Evolutionary conservation across 2,329 filamentous ascomycete species (phyloP).

Genomic region (Stachybotrys elegans): DNA sequence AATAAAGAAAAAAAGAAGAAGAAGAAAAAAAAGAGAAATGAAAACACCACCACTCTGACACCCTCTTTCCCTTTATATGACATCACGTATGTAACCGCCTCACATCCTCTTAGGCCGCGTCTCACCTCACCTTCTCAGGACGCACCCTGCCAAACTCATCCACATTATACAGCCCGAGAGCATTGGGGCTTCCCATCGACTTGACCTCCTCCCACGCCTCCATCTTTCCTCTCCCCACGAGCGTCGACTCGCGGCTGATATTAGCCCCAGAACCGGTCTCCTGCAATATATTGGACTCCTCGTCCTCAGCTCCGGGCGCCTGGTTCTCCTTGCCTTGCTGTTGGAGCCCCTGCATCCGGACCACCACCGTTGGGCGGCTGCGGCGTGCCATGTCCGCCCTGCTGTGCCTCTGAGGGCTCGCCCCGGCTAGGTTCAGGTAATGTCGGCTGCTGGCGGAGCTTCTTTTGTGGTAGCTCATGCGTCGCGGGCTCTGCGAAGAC

Average conservation of each 20-base stretch:
- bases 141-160: constrained; percentile 40
- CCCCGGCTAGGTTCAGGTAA: constrained; percentile 40
- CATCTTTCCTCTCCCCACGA: neutral
- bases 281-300: neutral
- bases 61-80: neutral
- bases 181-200: constrained; percentile 28
- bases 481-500: constrained; percentile 32
- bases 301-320: constrained; percentile 9
- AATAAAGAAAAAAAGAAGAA: constrained; percentile 3
- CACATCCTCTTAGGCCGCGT: constrained; percentile 21
- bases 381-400: constrained; percentile 4
- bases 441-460: constrained; percentile 35
- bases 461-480: constrained; percentile 28
- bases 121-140: constrained; percentile 30
- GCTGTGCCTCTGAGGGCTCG: constrained; percentile 11
- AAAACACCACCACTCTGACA: neutral
- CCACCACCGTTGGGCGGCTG: constrained; percentile 8
- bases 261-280: constrained; percentile 6
- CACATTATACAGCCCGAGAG: constrained; percentile 37
- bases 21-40: neutral
- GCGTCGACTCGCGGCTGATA: constrained; percentile 12
- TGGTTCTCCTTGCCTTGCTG: constrained; percentile 23
- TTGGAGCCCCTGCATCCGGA: constrained; percentile 11
- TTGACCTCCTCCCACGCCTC: constrained; percentile 16
- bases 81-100: constrained; percentile 3